Base-by-base conservation (phyloP, 1,284 basidiomycete genomes). In the Sporisorium scitamineum region DNA sequence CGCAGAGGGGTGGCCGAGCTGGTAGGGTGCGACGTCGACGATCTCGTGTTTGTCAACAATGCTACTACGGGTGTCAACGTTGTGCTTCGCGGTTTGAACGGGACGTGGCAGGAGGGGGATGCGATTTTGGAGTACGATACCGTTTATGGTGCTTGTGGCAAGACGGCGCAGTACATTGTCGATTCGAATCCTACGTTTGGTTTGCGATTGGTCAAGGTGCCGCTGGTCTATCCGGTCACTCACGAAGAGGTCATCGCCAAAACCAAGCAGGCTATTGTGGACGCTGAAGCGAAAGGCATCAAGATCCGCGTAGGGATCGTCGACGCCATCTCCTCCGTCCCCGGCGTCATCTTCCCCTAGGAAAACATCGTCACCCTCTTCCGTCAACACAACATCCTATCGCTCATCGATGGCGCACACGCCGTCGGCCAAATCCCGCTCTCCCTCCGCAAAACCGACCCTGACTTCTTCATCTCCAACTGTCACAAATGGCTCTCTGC, bases 241-340 rank as follows among this genome's bases (percentile, higher is more conserved):
- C 78, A 86, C 62, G 70, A 71, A 37, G 60, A 78, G 13, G 66
- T 86, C 10, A 22, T 86, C 2, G 85, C 86, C 0, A 81, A 74
- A 4, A 76, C 81, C 34, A 68, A 54, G 44, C 32, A 50, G 1
- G 59, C 64, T 8, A 75, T 80, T 24, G 1, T 26, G 16, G 55
- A 60, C 0, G 78, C 69, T 2, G 41, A 58, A 14, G 14, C 34
- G 0, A 42, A 61, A 10, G 70, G 82, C 9, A 94, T 94, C 87
- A 94, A 94, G 80, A 93, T 91, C 8, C 88, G 95, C 91, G 51
- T 95, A 22, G 91, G 91, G 0, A 83, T 95, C 9, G 89, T 96
- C 20, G 94, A 96, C 84, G 86, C 88, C 20, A 91, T 96, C 70
- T 86, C 88, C 1, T 90, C 92, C 1, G 88, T 87, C 44, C 94